Conservation (phyloP, 768 basidiomycete species). For the Termitomyces sp. region DNA sequence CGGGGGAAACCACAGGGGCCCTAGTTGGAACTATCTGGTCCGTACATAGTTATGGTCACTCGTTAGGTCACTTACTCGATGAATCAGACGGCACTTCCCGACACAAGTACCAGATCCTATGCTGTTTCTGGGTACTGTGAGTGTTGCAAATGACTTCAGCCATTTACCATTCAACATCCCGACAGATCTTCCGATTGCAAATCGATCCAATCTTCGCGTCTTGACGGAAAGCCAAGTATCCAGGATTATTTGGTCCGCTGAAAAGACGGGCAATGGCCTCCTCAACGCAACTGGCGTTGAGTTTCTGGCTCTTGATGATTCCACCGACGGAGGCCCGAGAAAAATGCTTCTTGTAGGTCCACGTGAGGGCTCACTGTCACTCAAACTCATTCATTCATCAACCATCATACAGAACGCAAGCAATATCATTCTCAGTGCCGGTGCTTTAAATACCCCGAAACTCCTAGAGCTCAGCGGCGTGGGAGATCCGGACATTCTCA, state of each 20-base stretch:
- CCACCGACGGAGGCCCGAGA: background rate
- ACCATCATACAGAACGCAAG: background rate
- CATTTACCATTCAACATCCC: background rate
- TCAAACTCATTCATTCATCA: background rate
- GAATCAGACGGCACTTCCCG: constrained; percentile 3
- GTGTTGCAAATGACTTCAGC: background rate
- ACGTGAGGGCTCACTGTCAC: background rate
- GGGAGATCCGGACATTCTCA: constrained; percentile 4
- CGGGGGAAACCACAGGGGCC: constrained; percentile 9
- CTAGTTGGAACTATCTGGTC: constrained; percentile 11
- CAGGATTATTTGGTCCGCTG: constrained; percentile 4
- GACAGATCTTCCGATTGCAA: constrained; percentile 7
- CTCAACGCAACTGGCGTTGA: constrained; percentile 7
- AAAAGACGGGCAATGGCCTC: background rate
- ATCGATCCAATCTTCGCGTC: constrained; percentile 7
- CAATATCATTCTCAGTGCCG: constrained; percentile 10
- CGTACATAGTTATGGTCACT: background rate
- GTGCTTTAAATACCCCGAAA: constrained; percentile 11
- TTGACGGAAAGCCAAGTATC: constrained; percentile 8
- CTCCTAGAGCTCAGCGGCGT: constrained; percentile 11
- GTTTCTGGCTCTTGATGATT: constrained; percentile 1
- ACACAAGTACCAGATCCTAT: constrained; percentile 10
- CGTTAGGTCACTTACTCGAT: background rate
- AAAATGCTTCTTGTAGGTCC: background rate
- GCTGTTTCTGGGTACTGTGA: constrained; percentile 12